phyloP scores from a whole-genome alignment of 2,329 filamentous ascomycete species.

The Hymenoscyphus infarciens region DNA sequence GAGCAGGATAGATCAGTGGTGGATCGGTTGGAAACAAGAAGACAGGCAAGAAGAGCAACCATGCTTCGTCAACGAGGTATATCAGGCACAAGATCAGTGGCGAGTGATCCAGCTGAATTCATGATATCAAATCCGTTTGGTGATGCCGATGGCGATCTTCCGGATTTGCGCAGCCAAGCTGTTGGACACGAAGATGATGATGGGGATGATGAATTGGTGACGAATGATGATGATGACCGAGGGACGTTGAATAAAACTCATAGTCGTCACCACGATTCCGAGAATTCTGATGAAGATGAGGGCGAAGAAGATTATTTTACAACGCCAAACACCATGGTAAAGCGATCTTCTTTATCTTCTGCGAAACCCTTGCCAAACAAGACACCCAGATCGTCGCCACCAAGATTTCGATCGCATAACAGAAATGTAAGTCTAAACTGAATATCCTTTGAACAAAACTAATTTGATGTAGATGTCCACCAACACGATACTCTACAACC shows the following conservation, averaged over 20 bases:
- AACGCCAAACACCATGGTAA: slow-evolving; percentile 40
- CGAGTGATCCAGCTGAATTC: slow-evolving; percentile 63
- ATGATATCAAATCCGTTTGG: slow-evolving; percentile 41
- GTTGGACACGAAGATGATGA: slow-evolving; percentile 37
- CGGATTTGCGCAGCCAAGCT: slow-evolving; percentile 12
- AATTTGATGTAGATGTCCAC: slow-evolving; percentile 53
- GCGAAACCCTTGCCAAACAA: slow-evolving; percentile 6
- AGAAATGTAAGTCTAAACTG: slow-evolving; percentile 50
- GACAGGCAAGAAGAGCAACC: slow-evolving; percentile 31
- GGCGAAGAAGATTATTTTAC: slow-evolving; percentile 51
- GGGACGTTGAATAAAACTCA: slow-evolving; percentile 45
- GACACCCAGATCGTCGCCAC: slow-evolving; percentile 20
- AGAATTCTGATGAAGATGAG: slow-evolving; percentile 40
- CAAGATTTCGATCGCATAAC: slow-evolving; percentile 46
- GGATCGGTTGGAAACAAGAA: slow-evolving; percentile 50
- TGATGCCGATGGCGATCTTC: slow-evolving; percentile 10
- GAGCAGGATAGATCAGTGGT: slow-evolving; percentile 58
- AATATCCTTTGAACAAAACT: neutral
- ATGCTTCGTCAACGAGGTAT: slow-evolving; percentile 37
- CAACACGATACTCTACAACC: slow-evolving; percentile 82
- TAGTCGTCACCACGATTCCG: slow-evolving; percentile 21
- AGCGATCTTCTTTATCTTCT: slow-evolving; percentile 20
- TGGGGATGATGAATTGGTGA: slow-evolving; percentile 85
- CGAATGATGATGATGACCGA: slow-evolving; percentile 68
- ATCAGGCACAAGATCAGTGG: slow-evolving; percentile 51